Evolutionary conservation across 73 alveolate genomes (phyloP), one percentile per base, ranked within the genome.

Genomic region (Paramecium tetraurelia): DNA sequence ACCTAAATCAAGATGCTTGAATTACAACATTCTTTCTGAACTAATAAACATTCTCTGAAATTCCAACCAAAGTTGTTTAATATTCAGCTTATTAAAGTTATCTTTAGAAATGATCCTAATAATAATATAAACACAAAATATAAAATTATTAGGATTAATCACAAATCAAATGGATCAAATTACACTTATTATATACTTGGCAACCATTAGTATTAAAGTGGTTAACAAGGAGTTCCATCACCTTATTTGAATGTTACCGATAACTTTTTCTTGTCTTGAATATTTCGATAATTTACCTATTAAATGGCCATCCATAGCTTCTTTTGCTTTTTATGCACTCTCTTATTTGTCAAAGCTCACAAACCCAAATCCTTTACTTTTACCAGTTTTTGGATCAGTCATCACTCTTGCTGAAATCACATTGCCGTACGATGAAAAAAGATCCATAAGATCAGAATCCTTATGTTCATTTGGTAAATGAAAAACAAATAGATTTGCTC

Each of bases 381-480:
- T 86, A 63, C 93, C 93, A 38, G 83, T 77, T 38, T 72, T 72
- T 6, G 93, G 93, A 63, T 77, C 69, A 35, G 89, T 86, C 71
- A 63, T 86, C 1, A 86, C 93, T 86, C 93, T 59, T 20, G 93
- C 89, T 58, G 93, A 86, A 16, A 86, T 63, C 6, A 86, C 93
- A 72, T 86, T 77, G 22, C 93, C 93, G 21, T 59, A 86, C 9
- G 83, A 58, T 18, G 76, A 63, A 41, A 86, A 86, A 20, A 86
- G 59, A 9, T 86, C 85, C 85, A 63, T 77, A 22, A 86, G 71
- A 59, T 86, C 93, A 12, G 93, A 86, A 58, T 86, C 88, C 43
- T 77, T 86, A 46, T 86, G 69, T 50, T 86, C 93, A 59, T 86
- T 86, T 12, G 89, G 93, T 40, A 86, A 86, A 35, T 86, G 93